A percentile compares a stretch with the other conserved stretches of the same genome.
Evolutionary conservation across 2,329 filamentous ascomycete species (phyloP).

Genomic region (Calonectria hawksworthii): DNA sequence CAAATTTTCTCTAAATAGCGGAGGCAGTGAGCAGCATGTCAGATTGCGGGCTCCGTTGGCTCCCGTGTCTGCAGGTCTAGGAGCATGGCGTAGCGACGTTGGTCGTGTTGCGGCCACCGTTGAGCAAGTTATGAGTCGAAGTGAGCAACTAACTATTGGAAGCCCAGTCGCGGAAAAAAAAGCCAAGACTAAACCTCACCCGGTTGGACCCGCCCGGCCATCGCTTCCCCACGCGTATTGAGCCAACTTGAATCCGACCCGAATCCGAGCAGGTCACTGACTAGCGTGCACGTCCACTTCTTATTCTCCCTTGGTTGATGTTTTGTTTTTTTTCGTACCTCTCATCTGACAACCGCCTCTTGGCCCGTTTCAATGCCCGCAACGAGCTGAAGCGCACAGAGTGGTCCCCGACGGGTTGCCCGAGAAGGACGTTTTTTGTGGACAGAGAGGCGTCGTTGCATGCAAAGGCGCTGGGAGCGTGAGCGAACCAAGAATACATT

Average conservation of each 20-base stretch:
- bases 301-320: background rate
- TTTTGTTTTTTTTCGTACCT: background rate
- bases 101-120: background rate
- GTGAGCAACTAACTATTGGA: slow-evolving; percentile 13
- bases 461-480: background rate
- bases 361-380: background rate
- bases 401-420: slow-evolving; percentile 1
- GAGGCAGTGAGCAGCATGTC: slow-evolving; percentile 10
- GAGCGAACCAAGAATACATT: background rate
- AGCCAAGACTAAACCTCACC: slow-evolving; percentile 5
- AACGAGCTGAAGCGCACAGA: background rate
- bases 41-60: background rate
- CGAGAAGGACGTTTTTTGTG: background rate
- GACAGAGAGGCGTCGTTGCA: background rate
- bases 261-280: slow-evolving; percentile 14
- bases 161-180: slow-evolving; percentile 1
- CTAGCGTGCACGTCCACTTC: slow-evolving; percentile 3
- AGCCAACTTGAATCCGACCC: slow-evolving; percentile 17
- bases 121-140: slow-evolving; percentile 18
- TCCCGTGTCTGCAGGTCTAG: slow-evolving; percentile 2
- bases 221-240: slow-evolving; percentile 17
- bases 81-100: background rate
- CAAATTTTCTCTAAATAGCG: background rate
- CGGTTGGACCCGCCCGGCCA: slow-evolving; percentile 17
- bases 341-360: background rate